Base-by-base conservation (phyloP, 1,139 yeast genomes). In the Blastobotrys elegans region DNA sequence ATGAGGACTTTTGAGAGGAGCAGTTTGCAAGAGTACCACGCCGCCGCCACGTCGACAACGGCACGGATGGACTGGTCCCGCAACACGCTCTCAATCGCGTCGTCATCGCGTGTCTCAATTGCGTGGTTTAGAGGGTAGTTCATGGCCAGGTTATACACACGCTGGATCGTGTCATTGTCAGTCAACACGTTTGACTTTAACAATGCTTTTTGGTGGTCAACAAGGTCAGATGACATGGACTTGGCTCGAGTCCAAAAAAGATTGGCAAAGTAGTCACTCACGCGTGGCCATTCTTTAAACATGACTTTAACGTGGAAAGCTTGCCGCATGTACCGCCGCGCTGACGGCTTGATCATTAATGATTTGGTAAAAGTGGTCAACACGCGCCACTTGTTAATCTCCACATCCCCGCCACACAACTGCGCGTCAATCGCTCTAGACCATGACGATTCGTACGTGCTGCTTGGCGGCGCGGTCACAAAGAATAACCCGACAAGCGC, bases 401-500 rank as follows among this genome's bases (percentile, higher is more conserved):
- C 52, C n/a, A 49, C 46, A 44, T 66, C 70, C 13, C 71, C 71
- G 21, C 71, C 71, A 43, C 66, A 57, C 6, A 68, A 62, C 53
- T 68, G 71, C n/a, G 69, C 61, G 48, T 67, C 70, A 40, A 64
- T 59, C 4, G 71, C 70, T 14, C 64, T 56, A 10, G 56, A 37
- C 45, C 47, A 43, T 16, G 47, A 32, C 26, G 13, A 14, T 16
- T 41, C 42, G 21, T 11, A n/a, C 21, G 40, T 10, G 16, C 11
- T 10, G 21, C 30, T 35, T n/a, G 37, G 21, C 13, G 40, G 24
- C 6, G 38, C 38, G 5, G 17, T 5, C n/a, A 24, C 18, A 30
- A 45, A 33, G 20, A 35, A 24, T 14, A 27, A 14, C 5, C 37
- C 48, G 14, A 40, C 21, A 13, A 45, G 8, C 11, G 44, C 26